Percentiles rank a stretch among this genome's conserved stretches.
These are phyloP conservation scores for Aaosphaeria arxii DNA, from an alignment of 2,329 filamentous ascomycete species.

Conservation along the genomic window DNA sequence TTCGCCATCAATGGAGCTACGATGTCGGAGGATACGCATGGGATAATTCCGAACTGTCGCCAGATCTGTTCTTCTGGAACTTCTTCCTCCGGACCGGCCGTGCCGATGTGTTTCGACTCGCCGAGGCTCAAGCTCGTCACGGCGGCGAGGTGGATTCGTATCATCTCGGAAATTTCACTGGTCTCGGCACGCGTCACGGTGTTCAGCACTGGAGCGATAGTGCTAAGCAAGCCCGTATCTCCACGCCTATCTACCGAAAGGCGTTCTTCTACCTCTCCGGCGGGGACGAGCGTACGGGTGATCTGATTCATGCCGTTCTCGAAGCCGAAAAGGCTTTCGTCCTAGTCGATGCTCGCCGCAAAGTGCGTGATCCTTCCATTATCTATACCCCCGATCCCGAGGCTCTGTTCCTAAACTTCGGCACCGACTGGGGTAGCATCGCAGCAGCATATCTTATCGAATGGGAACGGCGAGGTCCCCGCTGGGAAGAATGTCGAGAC, in stretches of 20 bases:
- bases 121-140: slow-evolving; percentile 58
- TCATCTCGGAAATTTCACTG: slow-evolving; percentile 57
- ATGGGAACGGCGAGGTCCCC: slow-evolving; percentile 56
- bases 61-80: slow-evolving; percentile 62
- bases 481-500: slow-evolving; percentile 51
- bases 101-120: slow-evolving; percentile 57
- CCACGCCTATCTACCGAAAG: slow-evolving; percentile 56
- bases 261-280: slow-evolving; percentile 57
- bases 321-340: slow-evolving; percentile 54
- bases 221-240: slow-evolving; percentile 61
- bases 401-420: slow-evolving; percentile 51
- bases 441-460: slow-evolving; percentile 59
- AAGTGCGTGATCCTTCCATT: slow-evolving; percentile 55
- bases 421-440: slow-evolving; percentile 59
- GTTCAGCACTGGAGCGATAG: slow-evolving; percentile 62
- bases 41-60: slow-evolving; percentile 64
- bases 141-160: slow-evolving; percentile 63
- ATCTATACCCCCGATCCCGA: slow-evolving; percentile 42
- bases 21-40: slow-evolving; percentile 63
- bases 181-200: slow-evolving; percentile 61
- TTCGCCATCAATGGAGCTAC: slow-evolving; percentile 61
- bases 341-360: slow-evolving; percentile 55
- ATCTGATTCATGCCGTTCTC: slow-evolving; percentile 51
- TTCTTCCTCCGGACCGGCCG: slow-evolving; percentile 60
- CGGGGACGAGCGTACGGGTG: slow-evolving; percentile 55